Evolutionary conservation across 208 protist genomes (phyloP).

Genomic region (Leptomonas pyrrhocoris): DNA sequence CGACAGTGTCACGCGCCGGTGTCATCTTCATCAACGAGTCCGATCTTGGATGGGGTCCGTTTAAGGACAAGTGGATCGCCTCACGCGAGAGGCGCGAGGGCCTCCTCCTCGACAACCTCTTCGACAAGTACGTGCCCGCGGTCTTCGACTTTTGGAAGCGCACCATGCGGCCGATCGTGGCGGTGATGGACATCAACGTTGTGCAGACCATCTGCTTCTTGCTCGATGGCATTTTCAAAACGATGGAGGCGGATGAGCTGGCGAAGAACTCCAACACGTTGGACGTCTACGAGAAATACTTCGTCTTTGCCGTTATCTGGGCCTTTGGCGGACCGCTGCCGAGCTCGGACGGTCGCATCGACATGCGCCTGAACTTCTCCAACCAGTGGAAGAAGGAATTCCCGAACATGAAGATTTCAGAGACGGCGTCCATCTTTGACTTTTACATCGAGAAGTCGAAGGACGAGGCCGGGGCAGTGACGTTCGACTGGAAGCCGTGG

Average conservation of each 20-base stretch:
- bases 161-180: conserved; percentile 85
- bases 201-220: conserved; percentile 97
- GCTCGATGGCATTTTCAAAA: conserved; percentile 94
- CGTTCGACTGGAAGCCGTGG: conserved; percentile 94
- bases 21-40: conserved; percentile 98
- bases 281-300: conserved; percentile 97
- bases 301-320: conserved; percentile 98
- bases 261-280: conserved; percentile 85
- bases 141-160: conserved; percentile 95
- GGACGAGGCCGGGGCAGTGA: conserved; percentile 69
- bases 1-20: conserved; percentile 98
- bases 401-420: conserved; percentile 91
- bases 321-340: conserved; percentile 96
- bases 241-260: conserved; percentile 84
- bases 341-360: conserved; percentile 93
- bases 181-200: conserved; percentile 95
- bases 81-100: conserved; percentile 91
- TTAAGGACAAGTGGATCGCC: conserved; percentile 96
- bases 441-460: conserved; percentile 95
- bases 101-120: conserved; percentile 95
- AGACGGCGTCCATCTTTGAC: conserved; percentile 95
- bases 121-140: conserved; percentile 96
- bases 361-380: conserved; percentile 94
- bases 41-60: conserved; percentile 97
- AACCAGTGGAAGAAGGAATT: conserved; percentile 97